These are phyloP conservation scores for Imleria badia DNA, from an alignment of 768 basidiomycete genomes.

Conservation along the genomic window DNA sequence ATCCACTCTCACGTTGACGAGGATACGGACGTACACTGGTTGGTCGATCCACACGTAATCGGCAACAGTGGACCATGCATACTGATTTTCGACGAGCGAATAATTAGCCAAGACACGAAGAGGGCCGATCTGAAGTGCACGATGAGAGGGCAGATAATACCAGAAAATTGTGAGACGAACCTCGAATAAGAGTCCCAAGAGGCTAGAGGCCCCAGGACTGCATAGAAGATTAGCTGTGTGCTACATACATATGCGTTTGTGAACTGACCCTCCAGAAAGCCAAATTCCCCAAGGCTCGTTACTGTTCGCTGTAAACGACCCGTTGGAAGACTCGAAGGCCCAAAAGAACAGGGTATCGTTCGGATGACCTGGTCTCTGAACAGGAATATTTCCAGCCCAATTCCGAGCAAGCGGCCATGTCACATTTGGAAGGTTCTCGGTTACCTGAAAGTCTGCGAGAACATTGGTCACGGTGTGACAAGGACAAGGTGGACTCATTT, in stretches of 20 bases:
- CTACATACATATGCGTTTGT: too few species aligned
- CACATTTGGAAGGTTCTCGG: conserved; percentile 53
- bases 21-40: conserved; percentile 45
- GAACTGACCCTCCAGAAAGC: conserved; percentile 68
- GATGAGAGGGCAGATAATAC: neutral
- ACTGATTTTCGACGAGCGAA: conserved; percentile 45
- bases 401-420: conserved; percentile 49
- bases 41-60: conserved; percentile 69
- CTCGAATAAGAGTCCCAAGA: conserved; percentile 62
- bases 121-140: conserved; percentile 56
- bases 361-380: conserved; percentile 55
- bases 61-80: conserved; percentile 56
- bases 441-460: conserved; percentile 58
- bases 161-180: conserved; percentile 29
- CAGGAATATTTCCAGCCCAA: conserved; percentile 64
- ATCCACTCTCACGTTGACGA: too few species aligned
- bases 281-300: conserved; percentile 67
- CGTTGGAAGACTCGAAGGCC: conserved; percentile 54
- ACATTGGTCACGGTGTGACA: neutral
- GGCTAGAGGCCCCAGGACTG: conserved; percentile 67
- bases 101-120: conserved; percentile 54
- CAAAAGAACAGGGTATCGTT: conserved; percentile 68
- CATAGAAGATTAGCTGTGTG: neutral
- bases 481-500: neutral
- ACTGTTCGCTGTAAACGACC: conserved; percentile 48